phyloP scores from a whole-genome alignment of 1,284 basidiomycete species.

The Schizophyllum commune region DNA sequence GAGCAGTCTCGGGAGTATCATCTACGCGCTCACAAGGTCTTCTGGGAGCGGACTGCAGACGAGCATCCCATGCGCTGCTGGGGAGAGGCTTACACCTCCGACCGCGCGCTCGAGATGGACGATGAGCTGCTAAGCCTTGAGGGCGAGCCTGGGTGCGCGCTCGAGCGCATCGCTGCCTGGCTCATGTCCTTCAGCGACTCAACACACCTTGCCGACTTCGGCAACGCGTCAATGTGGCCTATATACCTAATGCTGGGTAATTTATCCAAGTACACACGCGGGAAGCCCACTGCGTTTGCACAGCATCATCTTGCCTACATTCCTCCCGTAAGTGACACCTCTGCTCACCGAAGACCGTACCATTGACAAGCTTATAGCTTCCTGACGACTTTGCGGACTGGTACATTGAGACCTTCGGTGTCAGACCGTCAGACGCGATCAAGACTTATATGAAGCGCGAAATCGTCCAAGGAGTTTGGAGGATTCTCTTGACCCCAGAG shows the following conservation, averaged over 20 bases:
- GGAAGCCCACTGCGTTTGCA: conserved; percentile 14
- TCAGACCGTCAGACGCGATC: not conserved
- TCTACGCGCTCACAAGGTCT: not conserved
- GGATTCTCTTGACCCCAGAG: not conserved
- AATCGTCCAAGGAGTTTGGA: conserved; percentile 5
- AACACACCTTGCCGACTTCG: conserved; percentile 28
- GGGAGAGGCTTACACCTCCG: not conserved
- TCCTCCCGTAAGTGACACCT: conserved; percentile 16
- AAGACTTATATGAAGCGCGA: not conserved
- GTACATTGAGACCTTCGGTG: not conserved
- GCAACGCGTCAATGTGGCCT: conserved; percentile 27
- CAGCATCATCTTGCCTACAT: conserved; percentile 29
- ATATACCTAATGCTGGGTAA: conserved; percentile 29
- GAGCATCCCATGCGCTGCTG: not conserved
- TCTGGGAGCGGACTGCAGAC: not conserved
- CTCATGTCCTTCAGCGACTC: conserved; percentile 30
- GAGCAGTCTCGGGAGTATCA: not conserved
- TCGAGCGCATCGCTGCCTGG: conserved; percentile 18
- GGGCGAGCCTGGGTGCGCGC: conserved; percentile 9
- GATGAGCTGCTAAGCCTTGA: conserved; percentile 15
- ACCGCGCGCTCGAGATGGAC: conserved; percentile 10
- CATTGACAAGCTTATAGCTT: not conserved
- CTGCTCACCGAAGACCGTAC: not conserved
- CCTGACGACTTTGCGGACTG: not conserved
- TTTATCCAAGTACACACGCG: conserved; percentile 26